Percentiles rank a stretch among this genome's conserved stretches.
Conservation (phyloP, 2,329 filamentous ascomycete species). For the Ophidiomyces ophidiicola region DNA sequence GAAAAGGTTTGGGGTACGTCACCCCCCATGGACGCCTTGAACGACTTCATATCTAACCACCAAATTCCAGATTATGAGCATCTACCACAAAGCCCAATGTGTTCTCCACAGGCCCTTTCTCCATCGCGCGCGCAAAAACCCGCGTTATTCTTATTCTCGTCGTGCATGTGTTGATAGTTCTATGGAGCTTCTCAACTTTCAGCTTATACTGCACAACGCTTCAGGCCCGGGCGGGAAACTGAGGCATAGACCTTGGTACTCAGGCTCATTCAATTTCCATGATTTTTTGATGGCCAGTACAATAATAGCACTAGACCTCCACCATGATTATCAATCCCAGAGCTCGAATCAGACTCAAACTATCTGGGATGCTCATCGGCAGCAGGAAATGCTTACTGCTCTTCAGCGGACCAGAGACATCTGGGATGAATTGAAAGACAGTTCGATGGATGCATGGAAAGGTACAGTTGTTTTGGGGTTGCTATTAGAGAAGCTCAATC, state of each 20-base stretch:
- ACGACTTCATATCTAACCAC: constrained; percentile 13
- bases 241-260: constrained; percentile 62
- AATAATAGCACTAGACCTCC: constrained; percentile 70
- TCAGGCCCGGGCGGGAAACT: constrained; percentile 60
- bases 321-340: constrained; percentile 41
- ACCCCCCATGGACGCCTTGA: neutral
- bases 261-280: constrained; percentile 65
- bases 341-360: constrained; percentile 25
- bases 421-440: constrained; percentile 65
- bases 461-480: constrained; percentile 68
- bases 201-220: constrained; percentile 63
- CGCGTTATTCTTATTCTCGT: constrained; percentile 72
- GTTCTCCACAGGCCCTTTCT: constrained; percentile 83
- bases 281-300: constrained; percentile 81
- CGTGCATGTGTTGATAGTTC: constrained; percentile 76
- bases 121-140: constrained; percentile 61
- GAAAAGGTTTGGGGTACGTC: constrained; percentile 56
- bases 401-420: constrained; percentile 64
- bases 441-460: constrained; percentile 83
- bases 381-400: constrained; percentile 61
- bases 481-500: constrained; percentile 65
- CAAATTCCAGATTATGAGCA: constrained; percentile 49
- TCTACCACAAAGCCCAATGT: constrained; percentile 81
- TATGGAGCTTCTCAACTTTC: constrained; percentile 65
- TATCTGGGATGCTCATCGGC: constrained; percentile 38